Conservation (phyloP, 352 stramenopile species). For the Lagenidium sp. region DNA sequence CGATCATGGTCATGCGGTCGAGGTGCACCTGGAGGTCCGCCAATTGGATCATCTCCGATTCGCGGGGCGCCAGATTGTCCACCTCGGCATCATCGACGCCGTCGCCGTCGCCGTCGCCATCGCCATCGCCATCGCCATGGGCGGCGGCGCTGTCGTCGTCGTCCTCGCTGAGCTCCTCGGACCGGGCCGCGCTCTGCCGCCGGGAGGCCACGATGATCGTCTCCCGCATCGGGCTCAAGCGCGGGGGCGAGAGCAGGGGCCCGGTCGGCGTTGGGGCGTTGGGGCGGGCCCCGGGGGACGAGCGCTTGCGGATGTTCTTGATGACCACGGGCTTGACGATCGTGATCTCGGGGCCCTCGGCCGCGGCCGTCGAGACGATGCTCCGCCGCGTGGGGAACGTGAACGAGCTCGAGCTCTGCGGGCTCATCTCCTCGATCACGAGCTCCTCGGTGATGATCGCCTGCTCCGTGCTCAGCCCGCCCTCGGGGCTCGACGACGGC, state of each 20-base stretch:
- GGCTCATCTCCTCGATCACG: background rate
- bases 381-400: constrained; percentile 13
- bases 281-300: background rate
- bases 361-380: constrained; percentile 6
- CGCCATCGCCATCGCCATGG: too few relatives aligned
- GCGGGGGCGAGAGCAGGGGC: background rate
- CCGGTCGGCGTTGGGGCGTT: background rate
- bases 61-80: too few relatives aligned
- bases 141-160: too few relatives aligned
- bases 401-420: background rate
- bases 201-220: constrained; percentile 13
- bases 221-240: constrained; percentile 7
- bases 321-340: constrained; percentile 11
- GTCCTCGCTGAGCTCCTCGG: constrained; percentile 3
- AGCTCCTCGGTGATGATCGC: constrained; percentile 22
- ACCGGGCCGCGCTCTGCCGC: constrained; percentile 14
- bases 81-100: too few relatives aligned
- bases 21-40: constrained; percentile 62
- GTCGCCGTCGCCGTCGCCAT: too few relatives aligned
- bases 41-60: constrained; percentile 37
- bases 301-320: constrained; percentile 9
- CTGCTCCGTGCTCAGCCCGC: constrained; percentile 27
- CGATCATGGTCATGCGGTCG: constrained; percentile 71
- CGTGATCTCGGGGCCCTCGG: constrained; percentile 15
- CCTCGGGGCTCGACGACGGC: background rate